phyloP scores from a whole-genome alignment of 1,284 basidiomycete genomes.

The Microbotryum intermedium region DNA sequence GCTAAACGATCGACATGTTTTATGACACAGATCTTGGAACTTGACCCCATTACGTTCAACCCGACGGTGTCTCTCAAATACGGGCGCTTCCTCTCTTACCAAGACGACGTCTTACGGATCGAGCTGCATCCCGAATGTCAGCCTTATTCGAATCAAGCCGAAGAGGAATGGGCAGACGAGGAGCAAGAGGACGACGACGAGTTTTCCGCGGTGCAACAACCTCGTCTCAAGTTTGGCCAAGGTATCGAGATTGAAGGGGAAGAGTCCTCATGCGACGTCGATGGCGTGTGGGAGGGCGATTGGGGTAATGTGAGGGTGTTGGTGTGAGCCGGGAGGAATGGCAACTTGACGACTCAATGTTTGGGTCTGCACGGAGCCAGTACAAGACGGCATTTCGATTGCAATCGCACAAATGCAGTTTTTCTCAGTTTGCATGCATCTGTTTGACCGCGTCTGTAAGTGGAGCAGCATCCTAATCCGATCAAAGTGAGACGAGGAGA shows the following conservation, averaged over 20 bases:
- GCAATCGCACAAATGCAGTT: too few relatives aligned
- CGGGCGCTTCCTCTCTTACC: slow-evolving; percentile 15
- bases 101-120: slow-evolving; percentile 11
- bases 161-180: not conserved
- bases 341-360: too few relatives aligned
- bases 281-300: slow-evolving; percentile 23
- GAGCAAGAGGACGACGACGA: slow-evolving; percentile 1
- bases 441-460: slow-evolving; percentile 12
- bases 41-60: slow-evolving; percentile 23
- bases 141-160: not conserved
- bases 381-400: too few relatives aligned
- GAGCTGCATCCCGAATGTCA: slow-evolving; percentile 24
- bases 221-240: slow-evolving; percentile 19
- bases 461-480: slow-evolving; percentile 14
- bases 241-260: slow-evolving; percentile 7
- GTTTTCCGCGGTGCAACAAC: not conserved
- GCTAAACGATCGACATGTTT: too few relatives aligned
- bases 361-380: too few relatives aligned
- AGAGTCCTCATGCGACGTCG: not conserved
- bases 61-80: slow-evolving; percentile 27
- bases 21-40: slow-evolving; percentile 27
- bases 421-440: not conserved
- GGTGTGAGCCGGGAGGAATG: not conserved
- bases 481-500: not conserved
- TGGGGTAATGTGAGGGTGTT: slow-evolving; percentile 21